Conservation (phyloP, 257 asterid species). For the Solanum lycopersicoides region DNA sequence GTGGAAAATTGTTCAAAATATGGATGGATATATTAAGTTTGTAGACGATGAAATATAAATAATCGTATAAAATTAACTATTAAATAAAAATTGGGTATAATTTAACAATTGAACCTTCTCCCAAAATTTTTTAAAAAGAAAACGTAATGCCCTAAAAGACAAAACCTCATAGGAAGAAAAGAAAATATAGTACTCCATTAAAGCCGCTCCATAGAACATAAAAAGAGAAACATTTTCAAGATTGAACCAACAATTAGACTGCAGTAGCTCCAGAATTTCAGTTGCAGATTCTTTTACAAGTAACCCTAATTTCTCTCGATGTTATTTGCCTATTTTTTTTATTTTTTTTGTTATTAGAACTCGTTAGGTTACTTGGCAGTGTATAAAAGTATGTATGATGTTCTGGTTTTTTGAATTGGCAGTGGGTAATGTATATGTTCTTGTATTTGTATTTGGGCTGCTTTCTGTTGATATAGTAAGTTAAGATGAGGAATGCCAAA, state of each 20-base stretch:
- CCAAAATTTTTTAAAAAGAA: no score
- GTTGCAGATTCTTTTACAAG: background rate
- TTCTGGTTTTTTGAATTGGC: no score
- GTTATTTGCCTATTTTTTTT: background rate
- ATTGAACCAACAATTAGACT: background rate
- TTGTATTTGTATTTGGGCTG: background rate
- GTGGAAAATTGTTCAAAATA: no score
- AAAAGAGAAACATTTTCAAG: background rate
- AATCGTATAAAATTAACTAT: no score
- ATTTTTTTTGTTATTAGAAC: no score
- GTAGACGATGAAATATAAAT: no score
- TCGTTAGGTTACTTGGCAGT: no score
- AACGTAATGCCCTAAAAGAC: background rate
- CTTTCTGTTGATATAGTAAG: background rate
- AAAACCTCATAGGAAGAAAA: background rate
- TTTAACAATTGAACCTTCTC: no score
- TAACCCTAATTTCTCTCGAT: background rate
- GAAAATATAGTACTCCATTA: background rate
- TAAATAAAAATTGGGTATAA: no score
- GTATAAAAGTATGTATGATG: no score
- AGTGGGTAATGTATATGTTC: background rate
- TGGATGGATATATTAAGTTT: no score
- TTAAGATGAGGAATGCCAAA: background rate
- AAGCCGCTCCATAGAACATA: background rate
- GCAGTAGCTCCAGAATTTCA: background rate